Evolutionary conservation across 805 yeast species (phyloP).

Genomic region (Wickerhamomyces bovis): DNA sequence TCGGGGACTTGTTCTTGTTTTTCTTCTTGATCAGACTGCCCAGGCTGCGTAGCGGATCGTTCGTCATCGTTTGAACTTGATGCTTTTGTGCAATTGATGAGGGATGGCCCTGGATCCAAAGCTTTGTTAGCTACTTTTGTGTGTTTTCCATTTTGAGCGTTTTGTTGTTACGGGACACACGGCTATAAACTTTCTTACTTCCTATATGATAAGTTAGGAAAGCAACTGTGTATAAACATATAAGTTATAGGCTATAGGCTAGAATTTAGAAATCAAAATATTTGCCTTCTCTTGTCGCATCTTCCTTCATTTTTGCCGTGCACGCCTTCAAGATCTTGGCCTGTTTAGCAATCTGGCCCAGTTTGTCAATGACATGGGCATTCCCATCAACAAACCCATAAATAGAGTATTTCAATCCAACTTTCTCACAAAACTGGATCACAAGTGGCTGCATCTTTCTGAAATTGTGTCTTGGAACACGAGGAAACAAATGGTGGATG

Average conservation of each 20-base stretch:
- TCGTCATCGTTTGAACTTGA: neutral
- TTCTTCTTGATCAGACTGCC: neutral
- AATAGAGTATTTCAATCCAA: slow-evolving; percentile 74
- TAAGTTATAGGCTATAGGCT: neutral
- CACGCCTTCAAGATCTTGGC: slow-evolving; percentile 73
- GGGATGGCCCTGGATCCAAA: neutral
- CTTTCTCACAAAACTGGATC: slow-evolving; percentile 64
- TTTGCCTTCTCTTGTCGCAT: slow-evolving; percentile 29
- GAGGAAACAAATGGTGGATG: slow-evolving; percentile 83
- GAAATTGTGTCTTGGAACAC: slow-evolving; percentile 84
- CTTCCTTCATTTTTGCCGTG: slow-evolving; percentile 54
- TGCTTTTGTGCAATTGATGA: no score
- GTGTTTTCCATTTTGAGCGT: neutral
- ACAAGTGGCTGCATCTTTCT: slow-evolving; percentile 69
- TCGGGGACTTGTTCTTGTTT: neutral
- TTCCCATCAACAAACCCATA: slow-evolving; percentile 83
- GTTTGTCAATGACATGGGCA: slow-evolving; percentile 56
- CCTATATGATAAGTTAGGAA: neutral
- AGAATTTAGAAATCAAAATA: slow-evolving; percentile 4
- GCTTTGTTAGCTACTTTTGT: neutral
- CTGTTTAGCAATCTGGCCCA: slow-evolving; percentile 75
- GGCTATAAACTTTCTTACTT: neutral
- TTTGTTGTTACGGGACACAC: neutral
- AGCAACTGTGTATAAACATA: neutral
- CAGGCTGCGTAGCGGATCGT: neutral